Conservation (phyloP, 2,329 filamentous ascomycete genomes). For the Stagonosporopsis chrysanthemi region DNA sequence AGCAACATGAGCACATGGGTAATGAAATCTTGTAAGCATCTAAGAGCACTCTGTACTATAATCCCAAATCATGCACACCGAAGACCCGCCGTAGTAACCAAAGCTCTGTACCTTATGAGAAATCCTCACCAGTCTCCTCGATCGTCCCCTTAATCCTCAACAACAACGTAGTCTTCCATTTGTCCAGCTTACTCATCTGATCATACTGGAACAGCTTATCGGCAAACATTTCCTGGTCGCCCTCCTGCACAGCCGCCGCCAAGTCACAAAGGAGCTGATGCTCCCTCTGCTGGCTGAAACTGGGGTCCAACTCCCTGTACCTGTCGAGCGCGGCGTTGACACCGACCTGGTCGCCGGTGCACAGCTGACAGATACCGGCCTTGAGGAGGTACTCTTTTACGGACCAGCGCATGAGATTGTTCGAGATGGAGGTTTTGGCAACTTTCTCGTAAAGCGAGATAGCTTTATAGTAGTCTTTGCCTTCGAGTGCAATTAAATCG, state of each 20-base stretch:
- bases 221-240: conserved; percentile 82
- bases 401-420: conserved; percentile 69
- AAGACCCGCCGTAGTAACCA: neutral
- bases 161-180: conserved; percentile 93
- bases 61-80: neutral
- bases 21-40: neutral
- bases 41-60: neutral
- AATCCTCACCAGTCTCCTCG: conserved; percentile 73
- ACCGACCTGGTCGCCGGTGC: conserved; percentile 77
- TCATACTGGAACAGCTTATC: conserved; percentile 90
- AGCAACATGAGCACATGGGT: neutral
- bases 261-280: conserved; percentile 82
- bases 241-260: conserved; percentile 74
- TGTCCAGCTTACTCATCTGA: conserved; percentile 90
- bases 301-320: conserved; percentile 72
- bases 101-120: conserved; percentile 58
- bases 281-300: conserved; percentile 80
- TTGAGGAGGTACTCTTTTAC: conserved; percentile 97
- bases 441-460: conserved; percentile 76
- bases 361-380: conserved; percentile 88
- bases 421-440: conserved; percentile 77
- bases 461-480: conserved; percentile 70
- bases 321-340: conserved; percentile 80
- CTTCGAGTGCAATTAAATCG: conserved; percentile 81
- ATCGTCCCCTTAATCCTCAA: conserved; percentile 85